Conservation (phyloP, 805 yeast genomes). For the Yarrowia yakushimensis region DNA sequence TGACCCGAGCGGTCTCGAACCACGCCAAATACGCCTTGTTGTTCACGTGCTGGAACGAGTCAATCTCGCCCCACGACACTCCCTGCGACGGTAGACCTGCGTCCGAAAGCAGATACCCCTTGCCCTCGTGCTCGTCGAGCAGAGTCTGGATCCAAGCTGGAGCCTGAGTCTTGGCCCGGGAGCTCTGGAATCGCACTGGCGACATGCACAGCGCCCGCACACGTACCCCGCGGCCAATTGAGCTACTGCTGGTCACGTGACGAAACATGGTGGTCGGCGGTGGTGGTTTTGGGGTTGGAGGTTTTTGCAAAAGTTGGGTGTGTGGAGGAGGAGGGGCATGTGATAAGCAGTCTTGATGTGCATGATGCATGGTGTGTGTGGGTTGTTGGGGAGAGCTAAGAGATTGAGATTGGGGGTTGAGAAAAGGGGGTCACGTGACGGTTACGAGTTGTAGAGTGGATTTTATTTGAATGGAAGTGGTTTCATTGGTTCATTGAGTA, state of each 20-base stretch:
- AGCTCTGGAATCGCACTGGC: background rate
- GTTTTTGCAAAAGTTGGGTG: too few species aligned
- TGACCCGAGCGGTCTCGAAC: conserved; percentile 30
- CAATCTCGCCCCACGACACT: conserved; percentile 31
- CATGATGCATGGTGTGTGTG: too few species aligned
- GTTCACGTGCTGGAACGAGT: conserved; percentile 33
- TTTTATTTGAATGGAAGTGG: too few species aligned
- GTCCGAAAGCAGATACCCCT: conserved; percentile 1
- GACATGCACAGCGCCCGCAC: too few species aligned
- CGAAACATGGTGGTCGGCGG: background rate
- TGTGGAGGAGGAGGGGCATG: too few species aligned
- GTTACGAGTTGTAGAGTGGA: too few species aligned
- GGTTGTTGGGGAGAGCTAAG: too few species aligned
- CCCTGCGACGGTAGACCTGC: conserved; percentile 25
- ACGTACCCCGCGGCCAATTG: background rate
- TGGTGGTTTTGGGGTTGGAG: too few species aligned
- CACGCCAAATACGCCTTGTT: conserved; percentile 32
- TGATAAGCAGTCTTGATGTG: too few species aligned
- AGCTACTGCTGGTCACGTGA: conserved; percentile 3
- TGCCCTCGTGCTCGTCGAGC: conserved; percentile 13
- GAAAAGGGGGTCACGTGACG: too few species aligned
- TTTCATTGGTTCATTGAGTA: too few species aligned
- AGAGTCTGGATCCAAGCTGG: conserved; percentile 1
- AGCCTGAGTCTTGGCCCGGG: background rate
- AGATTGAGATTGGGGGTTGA: too few species aligned